Conservation (phyloP, 2,329 filamentous ascomycete genomes). For the Penicillium sumatraense region DNA sequence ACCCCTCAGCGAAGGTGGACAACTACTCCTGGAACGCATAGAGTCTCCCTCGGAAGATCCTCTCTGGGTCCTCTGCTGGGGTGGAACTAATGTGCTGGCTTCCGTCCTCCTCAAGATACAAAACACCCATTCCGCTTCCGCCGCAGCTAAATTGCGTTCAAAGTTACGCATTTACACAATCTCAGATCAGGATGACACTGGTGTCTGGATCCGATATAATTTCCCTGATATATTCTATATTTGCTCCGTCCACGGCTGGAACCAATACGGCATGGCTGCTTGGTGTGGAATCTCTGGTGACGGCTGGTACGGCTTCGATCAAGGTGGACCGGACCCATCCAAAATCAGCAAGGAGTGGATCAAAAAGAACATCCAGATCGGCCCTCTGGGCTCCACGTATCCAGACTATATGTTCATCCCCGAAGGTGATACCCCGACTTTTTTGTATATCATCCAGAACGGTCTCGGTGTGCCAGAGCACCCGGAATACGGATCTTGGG, state of each 20-base stretch:
- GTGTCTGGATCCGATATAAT: constrained; percentile 58
- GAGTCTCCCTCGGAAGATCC: constrained; percentile 44
- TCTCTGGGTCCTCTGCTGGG: constrained; percentile 60
- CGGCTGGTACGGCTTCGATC: constrained; percentile 51
- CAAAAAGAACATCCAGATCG: constrained; percentile 58
- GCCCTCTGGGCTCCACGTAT: constrained; percentile 52
- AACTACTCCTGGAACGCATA: constrained; percentile 51
- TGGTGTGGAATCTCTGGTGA: constrained; percentile 63
- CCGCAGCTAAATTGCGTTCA: constrained; percentile 42
- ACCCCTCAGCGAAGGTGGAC: constrained; percentile 48
- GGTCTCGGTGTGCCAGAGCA: constrained; percentile 44
- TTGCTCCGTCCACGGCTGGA: constrained; percentile 60
- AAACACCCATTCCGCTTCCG: constrained; percentile 20
- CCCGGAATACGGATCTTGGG: constrained; percentile 50
- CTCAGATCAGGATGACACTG: constrained; percentile 64
- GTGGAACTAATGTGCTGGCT: constrained; percentile 58
- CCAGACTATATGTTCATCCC: constrained; percentile 56
- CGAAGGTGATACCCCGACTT: constrained; percentile 56
- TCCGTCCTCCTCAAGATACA: constrained; percentile 49
- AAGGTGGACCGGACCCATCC: constrained; percentile 54
- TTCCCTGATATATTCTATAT: constrained; percentile 64
- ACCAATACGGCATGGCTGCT: constrained; percentile 58
- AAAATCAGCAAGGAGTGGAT: constrained; percentile 59
- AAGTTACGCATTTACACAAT: constrained; percentile 60
- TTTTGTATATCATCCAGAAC: constrained; percentile 49